Evolutionary conservation across 257 asterid genomes (phyloP), one percentile per base, ranked within the genome.

Genomic region (Solanum sejunctum): DNA sequence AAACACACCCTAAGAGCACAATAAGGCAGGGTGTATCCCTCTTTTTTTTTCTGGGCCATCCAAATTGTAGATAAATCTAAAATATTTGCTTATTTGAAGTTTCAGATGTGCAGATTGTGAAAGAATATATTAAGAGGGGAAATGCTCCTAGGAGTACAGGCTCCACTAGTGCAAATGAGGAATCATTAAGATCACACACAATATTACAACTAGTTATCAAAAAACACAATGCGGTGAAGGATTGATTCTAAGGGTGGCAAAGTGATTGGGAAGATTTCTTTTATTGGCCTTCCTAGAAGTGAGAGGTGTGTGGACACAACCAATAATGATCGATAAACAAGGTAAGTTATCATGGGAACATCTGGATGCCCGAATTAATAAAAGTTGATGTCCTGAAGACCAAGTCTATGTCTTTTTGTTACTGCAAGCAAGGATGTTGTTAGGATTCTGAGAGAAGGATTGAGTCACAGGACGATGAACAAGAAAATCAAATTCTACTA

Each of bases 231-330:
- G 98, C 92, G 91, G 92, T 92, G 86, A 97, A 97, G 91, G 99
- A 97, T 83, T 88, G 98, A 94, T 45, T 83, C 95, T 81, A 92
- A 90, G 88, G 82, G 72, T 64, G 99, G 97, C 88, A 97, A 91
- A 90, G 95, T 95, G 82, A 97, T 97, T 2, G 98, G 99, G 88
- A 95, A 97, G 89, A 92, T 97, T 80, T 97, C 99, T 86, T 97
- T 95, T 86, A 95, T 97, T 90, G 99, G 95, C 91, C 98, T 97
- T 88, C 98, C 99, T 85, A 98, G 99, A 70, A 97, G 99, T 83
- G 99, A 95, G 89, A 94, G 99, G 88, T 98, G 99, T 85, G 99
- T 98, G 41, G 99, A 97, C 89, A 97, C 99, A 12, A 97, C 99
- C 55, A 99, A 97, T 89, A 97, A 95, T 89, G 98, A 95, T 88